A percentile compares a stretch with the other conserved stretches of the same genome.
These are phyloP conservation scores for Chrysoporthe deuterocubensis DNA, from an alignment of 2,329 filamentous ascomycete genomes.

Conservation along the genomic window DNA sequence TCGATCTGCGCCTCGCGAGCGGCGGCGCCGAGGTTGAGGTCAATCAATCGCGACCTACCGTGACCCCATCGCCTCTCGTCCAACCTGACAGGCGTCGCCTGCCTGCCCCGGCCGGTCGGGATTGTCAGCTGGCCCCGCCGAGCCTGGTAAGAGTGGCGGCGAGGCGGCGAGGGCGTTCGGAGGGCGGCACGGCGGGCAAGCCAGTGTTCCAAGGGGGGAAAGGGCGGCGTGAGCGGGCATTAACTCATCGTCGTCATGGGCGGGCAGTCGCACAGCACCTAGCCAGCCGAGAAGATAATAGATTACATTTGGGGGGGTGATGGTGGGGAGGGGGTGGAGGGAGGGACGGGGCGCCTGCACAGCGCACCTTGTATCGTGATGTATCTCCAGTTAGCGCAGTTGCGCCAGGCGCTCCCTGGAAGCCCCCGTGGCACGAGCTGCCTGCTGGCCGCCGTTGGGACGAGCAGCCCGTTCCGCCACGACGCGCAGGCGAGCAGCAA, in stretches of 20 bases:
- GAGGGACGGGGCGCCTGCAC: neutral
- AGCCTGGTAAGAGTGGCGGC: neutral
- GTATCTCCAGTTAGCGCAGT: constrained; percentile 3
- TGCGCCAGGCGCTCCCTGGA: too few relatives aligned
- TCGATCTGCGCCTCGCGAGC: constrained; percentile 1
- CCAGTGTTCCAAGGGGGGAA: neutral
- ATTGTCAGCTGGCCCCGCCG: neutral
- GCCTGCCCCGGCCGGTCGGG: constrained; percentile 3
- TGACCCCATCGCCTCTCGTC: neutral
- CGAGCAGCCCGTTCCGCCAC: neutral
- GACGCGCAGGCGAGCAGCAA: neutral
- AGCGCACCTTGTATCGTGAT: neutral
- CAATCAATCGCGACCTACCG: neutral
- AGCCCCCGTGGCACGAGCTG: too few relatives aligned
- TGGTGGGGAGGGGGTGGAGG: neutral
- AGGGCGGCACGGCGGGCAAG: too few relatives aligned
- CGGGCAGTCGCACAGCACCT: neutral
- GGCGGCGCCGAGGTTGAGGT: neutral
- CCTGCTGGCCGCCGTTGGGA: too few relatives aligned
- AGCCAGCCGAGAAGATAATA: constrained; percentile 2
- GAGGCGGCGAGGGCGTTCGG: neutral
- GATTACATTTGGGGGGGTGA: neutral
- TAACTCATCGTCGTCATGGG: neutral
- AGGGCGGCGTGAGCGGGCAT: neutral
- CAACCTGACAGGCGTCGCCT: neutral